A percentile compares a stretch with the other conserved stretches of the same genome.
Evolutionary conservation across 1,284 basidiomycete species (phyloP).

Genomic region (Mycena citricolor): DNA sequence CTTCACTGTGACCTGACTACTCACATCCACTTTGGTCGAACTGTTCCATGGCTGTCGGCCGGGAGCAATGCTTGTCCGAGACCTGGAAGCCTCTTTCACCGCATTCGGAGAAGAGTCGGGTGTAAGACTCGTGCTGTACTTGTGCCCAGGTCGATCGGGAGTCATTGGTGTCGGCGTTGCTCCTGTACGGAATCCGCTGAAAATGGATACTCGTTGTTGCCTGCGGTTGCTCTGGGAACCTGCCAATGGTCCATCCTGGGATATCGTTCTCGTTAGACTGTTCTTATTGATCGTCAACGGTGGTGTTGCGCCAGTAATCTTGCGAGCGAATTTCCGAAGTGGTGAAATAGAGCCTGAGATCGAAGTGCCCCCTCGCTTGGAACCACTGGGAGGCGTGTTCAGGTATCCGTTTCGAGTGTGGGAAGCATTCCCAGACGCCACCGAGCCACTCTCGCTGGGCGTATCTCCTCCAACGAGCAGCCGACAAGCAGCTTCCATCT

Average conservation of each 20-base stretch:
- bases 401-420: constrained; percentile 55
- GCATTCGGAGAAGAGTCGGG: constrained; percentile 60
- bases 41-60: constrained; percentile 69
- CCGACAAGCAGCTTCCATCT: constrained; percentile 74
- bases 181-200: constrained; percentile 44
- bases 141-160: constrained; percentile 60
- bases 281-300: constrained; percentile 48
- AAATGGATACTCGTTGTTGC: constrained; percentile 60
- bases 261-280: constrained; percentile 39
- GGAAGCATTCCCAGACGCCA: constrained; percentile 50
- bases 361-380: constrained; percentile 45
- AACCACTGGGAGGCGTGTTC: constrained; percentile 58
- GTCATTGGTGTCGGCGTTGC: constrained; percentile 48
- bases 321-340: constrained; percentile 71
- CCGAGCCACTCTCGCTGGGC: constrained; percentile 68
- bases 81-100: constrained; percentile 39
- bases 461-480: constrained; percentile 55
- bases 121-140: constrained; percentile 67
- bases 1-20: constrained; percentile 50
- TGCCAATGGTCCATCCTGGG: constrained; percentile 53
- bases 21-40: constrained; percentile 66
- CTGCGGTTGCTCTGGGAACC: constrained; percentile 35
- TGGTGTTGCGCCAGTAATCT: constrained; percentile 52
- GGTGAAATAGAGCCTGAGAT: constrained; percentile 76
- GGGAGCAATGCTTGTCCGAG: constrained; percentile 39